Conservation (phyloP, 1,284 basidiomycete genomes). For the Austroboletus olivaceoglutinosus region DNA sequence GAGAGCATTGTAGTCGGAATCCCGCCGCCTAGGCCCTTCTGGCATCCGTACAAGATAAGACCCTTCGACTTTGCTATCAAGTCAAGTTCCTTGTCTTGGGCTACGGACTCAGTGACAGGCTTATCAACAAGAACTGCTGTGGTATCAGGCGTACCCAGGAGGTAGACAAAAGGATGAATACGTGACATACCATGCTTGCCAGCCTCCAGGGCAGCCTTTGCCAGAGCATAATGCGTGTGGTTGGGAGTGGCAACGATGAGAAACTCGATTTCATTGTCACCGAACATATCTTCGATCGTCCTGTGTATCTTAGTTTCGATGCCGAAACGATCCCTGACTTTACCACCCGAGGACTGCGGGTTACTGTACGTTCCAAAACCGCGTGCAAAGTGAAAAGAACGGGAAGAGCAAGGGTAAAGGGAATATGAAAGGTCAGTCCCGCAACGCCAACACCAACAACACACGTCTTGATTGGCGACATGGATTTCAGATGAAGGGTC, state of each 20-base stretch:
- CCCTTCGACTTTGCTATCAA: constrained; percentile 63
- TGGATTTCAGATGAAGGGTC: neutral
- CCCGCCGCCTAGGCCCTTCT: constrained; percentile 85
- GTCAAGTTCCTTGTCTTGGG: constrained; percentile 67
- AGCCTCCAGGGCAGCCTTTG: constrained; percentile 62
- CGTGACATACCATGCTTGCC: constrained; percentile 81
- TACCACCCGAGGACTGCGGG: too few species aligned
- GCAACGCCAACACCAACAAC: constrained; percentile 76
- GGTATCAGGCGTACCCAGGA: neutral
- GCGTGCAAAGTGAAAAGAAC: constrained; percentile 29
- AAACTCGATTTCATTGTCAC: constrained; percentile 36
- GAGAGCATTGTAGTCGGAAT: constrained; percentile 79
- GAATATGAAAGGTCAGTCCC: constrained; percentile 75
- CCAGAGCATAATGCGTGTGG: constrained; percentile 72
- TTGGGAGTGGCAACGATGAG: constrained; percentile 78
- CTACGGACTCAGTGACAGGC: constrained; percentile 68
- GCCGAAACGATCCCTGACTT: too few species aligned
- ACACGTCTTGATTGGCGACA: constrained; percentile 61
- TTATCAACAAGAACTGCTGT: constrained; percentile 78
- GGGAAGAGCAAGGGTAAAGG: constrained; percentile 66
- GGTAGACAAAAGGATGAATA: constrained; percentile 3
- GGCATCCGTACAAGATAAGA: constrained; percentile 72
- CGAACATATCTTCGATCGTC: too few species aligned
- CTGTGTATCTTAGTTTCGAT: too few species aligned
- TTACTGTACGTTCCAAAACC: too few species aligned